phyloP scores from a whole-genome alignment of 768 basidiomycete species.

The Mycena floridula region DNA sequence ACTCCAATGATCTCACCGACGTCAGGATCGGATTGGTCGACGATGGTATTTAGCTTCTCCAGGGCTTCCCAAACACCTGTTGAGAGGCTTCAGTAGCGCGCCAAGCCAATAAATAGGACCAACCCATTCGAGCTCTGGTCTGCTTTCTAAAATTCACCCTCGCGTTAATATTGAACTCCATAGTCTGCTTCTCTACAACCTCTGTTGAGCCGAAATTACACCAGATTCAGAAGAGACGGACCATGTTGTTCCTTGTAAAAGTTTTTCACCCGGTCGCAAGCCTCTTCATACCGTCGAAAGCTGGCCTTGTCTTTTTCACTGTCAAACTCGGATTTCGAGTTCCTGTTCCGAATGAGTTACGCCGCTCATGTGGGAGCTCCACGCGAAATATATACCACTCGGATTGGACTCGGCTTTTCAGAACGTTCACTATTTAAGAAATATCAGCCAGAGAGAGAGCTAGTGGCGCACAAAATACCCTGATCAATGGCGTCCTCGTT shows the following conservation, averaged over 20 bases:
- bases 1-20: slow-evolving; percentile 25
- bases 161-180: slow-evolving; percentile 75
- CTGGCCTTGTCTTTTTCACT: slow-evolving; percentile 57
- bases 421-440: too few relatives aligned
- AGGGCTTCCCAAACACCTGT: slow-evolving; percentile 73
- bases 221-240: slow-evolving; percentile 17
- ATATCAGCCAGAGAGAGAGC: too few relatives aligned
- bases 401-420: too few relatives aligned
- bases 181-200: slow-evolving; percentile 73
- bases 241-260: slow-evolving; percentile 81
- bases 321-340: slow-evolving; percentile 53
- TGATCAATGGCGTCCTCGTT: too few relatives aligned
- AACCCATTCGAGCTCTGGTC: slow-evolving; percentile 62
- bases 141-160: slow-evolving; percentile 68
- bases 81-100: background rate
- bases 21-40: slow-evolving; percentile 90
- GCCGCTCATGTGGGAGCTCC: too few relatives aligned
- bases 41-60: slow-evolving; percentile 78
- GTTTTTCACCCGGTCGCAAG: slow-evolving; percentile 70
- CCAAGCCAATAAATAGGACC: background rate
- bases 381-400: too few relatives aligned
- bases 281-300: slow-evolving; percentile 69
- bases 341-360: too few relatives aligned
- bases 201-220: background rate
- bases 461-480: too few relatives aligned